Base-by-base conservation (phyloP, 805 yeast genomes). In the Ogataea minuta region DNA sequence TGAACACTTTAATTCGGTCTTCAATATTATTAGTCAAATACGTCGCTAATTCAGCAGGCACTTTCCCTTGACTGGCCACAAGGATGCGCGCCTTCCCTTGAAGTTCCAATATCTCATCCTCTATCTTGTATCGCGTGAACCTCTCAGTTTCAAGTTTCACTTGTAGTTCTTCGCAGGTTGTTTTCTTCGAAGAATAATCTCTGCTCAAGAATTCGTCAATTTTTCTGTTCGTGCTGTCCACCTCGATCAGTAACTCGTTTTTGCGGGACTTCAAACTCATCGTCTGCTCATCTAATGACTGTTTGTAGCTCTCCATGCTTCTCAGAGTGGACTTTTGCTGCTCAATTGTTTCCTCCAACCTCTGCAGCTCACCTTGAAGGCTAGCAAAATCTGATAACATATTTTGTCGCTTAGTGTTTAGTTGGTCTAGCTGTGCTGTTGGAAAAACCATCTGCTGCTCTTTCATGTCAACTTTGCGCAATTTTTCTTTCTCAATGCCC, bases 121-220 rank as follows among this genome's bases (percentile, higher is more conserved):
- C 55, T 9, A 54, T 45, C 26, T 50, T 53, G 16, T 48, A n/a
- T 25, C 59, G 39, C 15, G 52, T 44, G 25, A 44, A 43, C n/a
- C 23, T 29, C 31, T 57, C 60, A 3, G 12, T 9, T 6, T 39
- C 11, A 4, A 43, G 37, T 11, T 42, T 39, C 5, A 31, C 23
- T 17, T 39, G 36, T 2, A 45, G 11, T 1, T 28, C 23, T 4
- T 28, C 14, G 34, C 29, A 48, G 4, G 28, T 30, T 2, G 15
- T 13, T 19, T 38, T 25, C 2, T 23, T 13, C 2, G n/a, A 7
- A 2, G 33, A 23, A 17, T 31, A 39, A n/a, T 44, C 45, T 0
- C 21, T 32, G 8, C 32, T 29, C 25, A 40, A 31, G 19, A 44
- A 46, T 4, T 43, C 41, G 17, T 43, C 46, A 4, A 34, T 3